Conservation (phyloP, 2,329 filamentous ascomycete genomes). For the Fusarium lateritium region DNA sequence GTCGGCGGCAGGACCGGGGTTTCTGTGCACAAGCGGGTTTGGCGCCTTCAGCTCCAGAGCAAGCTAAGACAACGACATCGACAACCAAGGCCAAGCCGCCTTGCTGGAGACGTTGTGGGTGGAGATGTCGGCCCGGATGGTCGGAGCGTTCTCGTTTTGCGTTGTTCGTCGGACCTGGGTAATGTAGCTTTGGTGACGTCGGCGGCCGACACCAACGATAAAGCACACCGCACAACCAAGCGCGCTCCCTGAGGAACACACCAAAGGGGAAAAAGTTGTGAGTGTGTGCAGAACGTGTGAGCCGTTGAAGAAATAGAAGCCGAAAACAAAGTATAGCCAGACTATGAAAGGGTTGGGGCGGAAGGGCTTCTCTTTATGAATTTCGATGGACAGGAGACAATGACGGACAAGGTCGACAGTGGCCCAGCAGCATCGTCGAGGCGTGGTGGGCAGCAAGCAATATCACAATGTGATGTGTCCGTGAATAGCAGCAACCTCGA, state of each 20-base stretch:
- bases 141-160: conserved; percentile 48
- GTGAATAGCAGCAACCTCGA: conserved; percentile 25
- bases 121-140: conserved; percentile 51
- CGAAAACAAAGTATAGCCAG: conserved; percentile 8
- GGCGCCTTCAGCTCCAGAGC: conserved; percentile 52
- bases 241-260: conserved; percentile 36
- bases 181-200: conserved; percentile 49
- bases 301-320: conserved; percentile 15
- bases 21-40: conserved; percentile 52
- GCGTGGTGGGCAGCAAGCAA: conserved; percentile 27
- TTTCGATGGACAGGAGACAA: conserved; percentile 26
- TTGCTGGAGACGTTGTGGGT: conserved; percentile 49
- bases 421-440: conserved; percentile 15
- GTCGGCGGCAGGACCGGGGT: conserved; percentile 50
- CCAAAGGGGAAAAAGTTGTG: conserved; percentile 19
- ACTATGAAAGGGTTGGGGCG: conserved; percentile 7
- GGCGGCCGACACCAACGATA: conserved; percentile 43
- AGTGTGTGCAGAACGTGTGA: conserved; percentile 13
- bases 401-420: conserved; percentile 9
- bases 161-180: conserved; percentile 41
- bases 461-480: conserved; percentile 34
- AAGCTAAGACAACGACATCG: conserved; percentile 40
- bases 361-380: conserved; percentile 38
- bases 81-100: conserved; percentile 47
- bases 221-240: conserved; percentile 41